Percentiles rank a stretch among this genome's conserved stretches.
Conservation (phyloP, 495 filamentous ascomycete species). For the Aspergillus sparsus region DNA sequence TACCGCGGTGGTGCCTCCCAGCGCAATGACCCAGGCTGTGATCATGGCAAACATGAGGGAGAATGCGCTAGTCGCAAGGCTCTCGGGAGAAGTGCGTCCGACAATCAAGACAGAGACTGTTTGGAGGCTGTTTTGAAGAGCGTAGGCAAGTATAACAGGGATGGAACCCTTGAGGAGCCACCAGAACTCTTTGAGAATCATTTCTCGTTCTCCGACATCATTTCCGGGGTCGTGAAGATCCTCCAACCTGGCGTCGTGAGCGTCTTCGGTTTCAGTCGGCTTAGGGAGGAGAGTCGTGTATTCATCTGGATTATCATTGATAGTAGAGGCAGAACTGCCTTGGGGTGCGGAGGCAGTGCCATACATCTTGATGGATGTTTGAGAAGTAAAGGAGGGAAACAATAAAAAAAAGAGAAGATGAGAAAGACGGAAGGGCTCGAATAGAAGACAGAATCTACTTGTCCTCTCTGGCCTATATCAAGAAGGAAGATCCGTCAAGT, state of each 20-base stretch:
- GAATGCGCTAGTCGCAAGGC: slow-evolving; percentile 82
- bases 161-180: slow-evolving; percentile 67
- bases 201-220: slow-evolving; percentile 17
- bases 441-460: no score
- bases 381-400: slow-evolving; percentile 1
- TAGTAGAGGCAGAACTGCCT: neutral
- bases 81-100: slow-evolving; percentile 76
- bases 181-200: slow-evolving; percentile 63
- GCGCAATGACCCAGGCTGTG: slow-evolving; percentile 84
- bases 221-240: slow-evolving; percentile 14
- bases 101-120: slow-evolving; percentile 83
- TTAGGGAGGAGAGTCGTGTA: slow-evolving; percentile 53
- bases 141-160: slow-evolving; percentile 87
- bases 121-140: slow-evolving; percentile 85
- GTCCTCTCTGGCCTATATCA: neutral
- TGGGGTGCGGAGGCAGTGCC: neutral
- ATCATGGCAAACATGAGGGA: slow-evolving; percentile 94
- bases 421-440: neutral
- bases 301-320: slow-evolving; percentile 34
- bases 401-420: neutral
- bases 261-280: slow-evolving; percentile 20
- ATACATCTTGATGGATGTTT: slow-evolving; percentile 16
- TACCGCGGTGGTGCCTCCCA: slow-evolving; percentile 89
- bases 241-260: slow-evolving; percentile 8
- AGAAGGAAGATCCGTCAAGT: neutral